Percentiles rank a stretch among this genome's conserved stretches.
Evolutionary conservation across 768 basidiomycete genomes (phyloP).

Genomic region (Phaffia tasmanica): DNA sequence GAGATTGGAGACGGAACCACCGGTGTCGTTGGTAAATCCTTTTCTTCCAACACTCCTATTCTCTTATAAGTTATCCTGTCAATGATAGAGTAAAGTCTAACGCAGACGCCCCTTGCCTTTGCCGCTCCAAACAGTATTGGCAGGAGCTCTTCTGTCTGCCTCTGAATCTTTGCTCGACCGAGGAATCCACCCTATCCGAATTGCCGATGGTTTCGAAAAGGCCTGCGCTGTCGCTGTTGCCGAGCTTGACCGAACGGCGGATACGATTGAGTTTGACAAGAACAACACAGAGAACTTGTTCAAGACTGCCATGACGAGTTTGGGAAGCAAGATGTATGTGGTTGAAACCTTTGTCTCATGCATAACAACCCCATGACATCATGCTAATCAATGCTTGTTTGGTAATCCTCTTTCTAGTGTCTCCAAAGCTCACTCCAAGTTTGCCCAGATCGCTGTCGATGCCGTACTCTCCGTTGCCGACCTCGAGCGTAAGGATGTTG

Average conservation of each 20-base stretch:
- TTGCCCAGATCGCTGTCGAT: slow-evolving; percentile 95
- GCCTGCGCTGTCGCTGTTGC: slow-evolving; percentile 83
- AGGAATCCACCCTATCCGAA: slow-evolving; percentile 97
- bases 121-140: slow-evolving; percentile 54
- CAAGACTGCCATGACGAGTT: slow-evolving; percentile 88
- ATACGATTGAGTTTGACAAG: slow-evolving; percentile 72
- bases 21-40: slow-evolving; percentile 82
- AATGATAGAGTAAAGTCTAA: slow-evolving; percentile 71
- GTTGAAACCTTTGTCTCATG: not conserved
- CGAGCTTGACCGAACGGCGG: slow-evolving; percentile 81
- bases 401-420: slow-evolving; percentile 49
- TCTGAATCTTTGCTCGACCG: slow-evolving; percentile 93
- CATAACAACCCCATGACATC: not conserved
- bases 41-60: slow-evolving; percentile 43
- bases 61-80: slow-evolving; percentile 89
- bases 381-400: not conserved
- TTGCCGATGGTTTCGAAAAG: slow-evolving; percentile 95
- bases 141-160: slow-evolving; percentile 91
- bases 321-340: slow-evolving; percentile 92
- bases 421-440: slow-evolving; percentile 88
- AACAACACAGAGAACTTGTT: slow-evolving; percentile 75
- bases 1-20: slow-evolving; percentile 99
- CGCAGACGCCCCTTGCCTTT: not conserved
- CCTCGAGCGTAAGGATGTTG: slow-evolving; percentile 83
- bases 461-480: slow-evolving; percentile 93